These are phyloP conservation scores for Plasmodium gaboni DNA, from an alignment of 169 alveolate genomes.

Conservation along the genomic window DNA sequence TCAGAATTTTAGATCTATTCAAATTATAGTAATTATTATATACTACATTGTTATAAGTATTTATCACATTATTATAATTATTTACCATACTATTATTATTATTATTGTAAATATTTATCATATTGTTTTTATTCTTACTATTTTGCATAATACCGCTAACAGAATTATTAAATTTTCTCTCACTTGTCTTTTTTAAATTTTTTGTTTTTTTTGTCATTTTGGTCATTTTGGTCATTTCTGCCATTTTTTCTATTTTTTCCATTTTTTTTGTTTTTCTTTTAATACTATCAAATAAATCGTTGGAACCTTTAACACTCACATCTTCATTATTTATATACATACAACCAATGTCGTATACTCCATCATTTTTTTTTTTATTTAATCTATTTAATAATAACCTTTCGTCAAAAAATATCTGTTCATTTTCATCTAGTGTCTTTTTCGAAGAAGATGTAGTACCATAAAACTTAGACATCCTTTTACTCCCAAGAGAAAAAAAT, in stretches of 20 bases:
- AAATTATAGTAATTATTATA: background rate
- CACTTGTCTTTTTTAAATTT: too few relatives aligned
- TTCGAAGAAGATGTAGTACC: constrained; percentile 17
- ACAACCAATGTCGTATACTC: constrained; percentile 67
- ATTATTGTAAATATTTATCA: too few relatives aligned
- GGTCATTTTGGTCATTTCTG: too few relatives aligned
- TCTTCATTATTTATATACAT: constrained; percentile 44
- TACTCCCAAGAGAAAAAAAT: constrained; percentile 13
- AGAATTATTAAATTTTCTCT: too few relatives aligned
- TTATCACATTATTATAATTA: background rate
- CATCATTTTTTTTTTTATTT: constrained; percentile 30
- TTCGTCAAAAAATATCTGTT: constrained; percentile 24
- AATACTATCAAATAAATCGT: constrained; percentile 18
- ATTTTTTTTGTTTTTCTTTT: constrained; percentile 25
- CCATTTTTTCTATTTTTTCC: background rate
- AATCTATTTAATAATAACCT: constrained; percentile 43
- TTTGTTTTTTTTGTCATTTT: too few relatives aligned
- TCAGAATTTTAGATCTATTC: constrained; percentile 43
- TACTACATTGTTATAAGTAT: too few relatives aligned
- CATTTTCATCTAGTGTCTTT: constrained; percentile 18
- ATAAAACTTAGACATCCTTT: constrained; percentile 41
- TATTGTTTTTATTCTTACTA: too few relatives aligned
- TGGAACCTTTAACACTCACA: constrained; percentile 32
- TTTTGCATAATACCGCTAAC: too few relatives aligned
- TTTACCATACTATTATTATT: too few relatives aligned